phyloP scores from a whole-genome alignment of 2,329 filamentous ascomycete genomes.

The Macrophomina tecta region DNA sequence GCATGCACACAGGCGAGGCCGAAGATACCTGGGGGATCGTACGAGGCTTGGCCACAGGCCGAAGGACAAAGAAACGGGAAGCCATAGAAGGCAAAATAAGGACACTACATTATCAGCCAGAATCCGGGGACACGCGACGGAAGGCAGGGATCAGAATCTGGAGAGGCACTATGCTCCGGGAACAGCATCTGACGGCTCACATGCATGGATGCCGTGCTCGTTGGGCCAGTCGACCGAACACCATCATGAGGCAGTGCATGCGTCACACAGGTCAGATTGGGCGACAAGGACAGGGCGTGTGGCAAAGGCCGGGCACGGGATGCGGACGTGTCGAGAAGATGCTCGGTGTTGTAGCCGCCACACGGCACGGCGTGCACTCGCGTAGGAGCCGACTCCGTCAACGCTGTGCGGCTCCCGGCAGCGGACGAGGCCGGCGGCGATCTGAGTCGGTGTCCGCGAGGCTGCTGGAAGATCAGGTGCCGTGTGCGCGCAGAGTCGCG shows the following conservation, averaged over 20 bases:
- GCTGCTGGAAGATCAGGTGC: slow-evolving; percentile 23
- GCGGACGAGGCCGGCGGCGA: background rate
- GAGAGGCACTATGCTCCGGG: background rate
- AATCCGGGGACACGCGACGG: slow-evolving; percentile 4
- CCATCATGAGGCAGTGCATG: slow-evolving; percentile 16
- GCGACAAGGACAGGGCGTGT: background rate
- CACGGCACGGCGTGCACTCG: slow-evolving; percentile 5
- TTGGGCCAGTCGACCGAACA: slow-evolving; percentile 9
- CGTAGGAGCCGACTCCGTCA: slow-evolving; percentile 17
- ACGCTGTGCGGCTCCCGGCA: slow-evolving; percentile 16
- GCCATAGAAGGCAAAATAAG: background rate
- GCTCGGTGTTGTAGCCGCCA: slow-evolving; percentile 10
- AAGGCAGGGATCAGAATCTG: background rate
- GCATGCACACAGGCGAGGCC: background rate
- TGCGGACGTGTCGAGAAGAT: background rate
- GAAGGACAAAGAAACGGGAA: background rate
- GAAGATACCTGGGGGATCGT: background rate
- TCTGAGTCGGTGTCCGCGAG: slow-evolving; percentile 18
- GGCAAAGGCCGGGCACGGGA: background rate
- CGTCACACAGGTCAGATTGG: slow-evolving; percentile 1
- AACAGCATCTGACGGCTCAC: background rate
- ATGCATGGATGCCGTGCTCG: background rate
- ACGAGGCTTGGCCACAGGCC: background rate
- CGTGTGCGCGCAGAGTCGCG: slow-evolving; percentile 18
- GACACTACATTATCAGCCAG: background rate